A percentile compares a stretch with the other conserved stretches of the same genome.
phyloP scores from a whole-genome alignment of 2,329 filamentous ascomycete genomes.

The Colletotrichum liaoningense region DNA sequence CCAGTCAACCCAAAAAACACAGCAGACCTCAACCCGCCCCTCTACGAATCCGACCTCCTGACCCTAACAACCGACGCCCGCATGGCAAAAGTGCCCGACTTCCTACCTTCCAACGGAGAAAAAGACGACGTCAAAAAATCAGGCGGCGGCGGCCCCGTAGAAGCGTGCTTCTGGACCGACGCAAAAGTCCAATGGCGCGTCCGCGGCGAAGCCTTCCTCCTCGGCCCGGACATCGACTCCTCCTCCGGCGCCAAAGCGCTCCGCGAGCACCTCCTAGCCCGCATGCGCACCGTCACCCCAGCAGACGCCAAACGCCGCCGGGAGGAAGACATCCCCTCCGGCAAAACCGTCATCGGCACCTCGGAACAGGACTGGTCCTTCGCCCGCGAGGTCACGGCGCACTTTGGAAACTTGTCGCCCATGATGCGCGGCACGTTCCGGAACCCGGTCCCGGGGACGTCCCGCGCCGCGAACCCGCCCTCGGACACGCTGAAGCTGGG shows the following conservation, averaged over 20 bases:
- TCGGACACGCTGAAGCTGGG: slow-evolving; percentile 57
- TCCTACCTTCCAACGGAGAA: slow-evolving; percentile 61
- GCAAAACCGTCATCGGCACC: neutral
- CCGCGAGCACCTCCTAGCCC: slow-evolving; percentile 67
- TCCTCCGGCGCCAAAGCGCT: slow-evolving; percentile 55
- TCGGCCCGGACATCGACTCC: slow-evolving; percentile 75
- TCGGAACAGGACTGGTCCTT: slow-evolving; percentile 75
- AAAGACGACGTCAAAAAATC: too few relatives aligned
- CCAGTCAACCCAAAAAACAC: slow-evolving; percentile 79
- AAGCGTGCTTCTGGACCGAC: slow-evolving; percentile 85
- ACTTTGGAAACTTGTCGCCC: slow-evolving; percentile 91
- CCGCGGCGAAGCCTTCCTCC: slow-evolving; percentile 78
- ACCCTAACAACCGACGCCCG: slow-evolving; percentile 89
- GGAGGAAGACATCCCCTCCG: slow-evolving; percentile 38
- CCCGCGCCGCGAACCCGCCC: slow-evolving; percentile 63
- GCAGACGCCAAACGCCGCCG: slow-evolving; percentile 42
- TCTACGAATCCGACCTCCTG: slow-evolving; percentile 80
- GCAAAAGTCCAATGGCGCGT: slow-evolving; percentile 86
- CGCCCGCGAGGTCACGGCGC: slow-evolving; percentile 81
- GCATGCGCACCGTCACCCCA: slow-evolving; percentile 67
- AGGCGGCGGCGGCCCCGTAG: slow-evolving; percentile 77
- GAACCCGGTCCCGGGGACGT: slow-evolving; percentile 75
- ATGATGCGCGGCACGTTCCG: slow-evolving; percentile 82
- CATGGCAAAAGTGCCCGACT: slow-evolving; percentile 84
- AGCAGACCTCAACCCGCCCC: slow-evolving; percentile 75